Conservation (phyloP, 768 basidiomycete species). For the Leccinum aurantiacum region DNA sequence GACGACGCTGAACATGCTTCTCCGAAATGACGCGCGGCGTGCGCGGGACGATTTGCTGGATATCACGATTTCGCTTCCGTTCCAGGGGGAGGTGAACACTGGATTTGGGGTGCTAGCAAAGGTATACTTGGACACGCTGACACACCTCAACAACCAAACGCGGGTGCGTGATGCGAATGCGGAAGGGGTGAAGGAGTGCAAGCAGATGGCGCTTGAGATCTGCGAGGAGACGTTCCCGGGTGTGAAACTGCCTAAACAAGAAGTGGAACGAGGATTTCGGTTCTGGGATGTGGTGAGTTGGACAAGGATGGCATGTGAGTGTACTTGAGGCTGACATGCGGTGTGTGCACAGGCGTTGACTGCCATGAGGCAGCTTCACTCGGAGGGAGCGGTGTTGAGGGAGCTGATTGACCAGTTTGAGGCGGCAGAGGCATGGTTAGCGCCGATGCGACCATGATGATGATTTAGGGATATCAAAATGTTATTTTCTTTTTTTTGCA, state of each 20-base stretch:
- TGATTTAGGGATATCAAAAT: slow-evolving; percentile 7
- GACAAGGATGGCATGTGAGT: slow-evolving; percentile 11
- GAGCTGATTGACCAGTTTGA: slow-evolving; percentile 96
- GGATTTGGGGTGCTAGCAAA: slow-evolving; percentile 97
- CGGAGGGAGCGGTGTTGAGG: slow-evolving; percentile 74
- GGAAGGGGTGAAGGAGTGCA: slow-evolving; percentile 79
- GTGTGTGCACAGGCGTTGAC: slow-evolving; percentile 60
- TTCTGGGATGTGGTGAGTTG: slow-evolving; percentile 96
- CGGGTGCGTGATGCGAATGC: slow-evolving; percentile 75
- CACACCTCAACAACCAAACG: slow-evolving; percentile 79
- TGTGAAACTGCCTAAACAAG: slow-evolving; percentile 80
- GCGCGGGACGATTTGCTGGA: slow-evolving; percentile 90
- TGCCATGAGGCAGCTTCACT: slow-evolving; percentile 87
- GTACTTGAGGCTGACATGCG: slow-evolving; percentile 29
- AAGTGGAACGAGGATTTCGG: slow-evolving; percentile 95
- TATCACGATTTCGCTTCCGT: slow-evolving; percentile 87
- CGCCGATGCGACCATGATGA: slow-evolving; percentile 88
- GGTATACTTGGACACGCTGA: slow-evolving; percentile 92
- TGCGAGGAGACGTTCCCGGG: slow-evolving; percentile 94
- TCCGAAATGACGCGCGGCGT: slow-evolving; percentile 84
- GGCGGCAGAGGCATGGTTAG: slow-evolving; percentile 91
- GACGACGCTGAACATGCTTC: slow-evolving; percentile 87
- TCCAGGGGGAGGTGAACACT: slow-evolving; percentile 96
- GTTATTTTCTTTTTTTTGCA: background rate
- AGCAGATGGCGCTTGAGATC: slow-evolving; percentile 83